These are phyloP conservation scores for Petunia secreta DNA, from an alignment of 257 asterid species.

Conservation along the genomic window DNA sequence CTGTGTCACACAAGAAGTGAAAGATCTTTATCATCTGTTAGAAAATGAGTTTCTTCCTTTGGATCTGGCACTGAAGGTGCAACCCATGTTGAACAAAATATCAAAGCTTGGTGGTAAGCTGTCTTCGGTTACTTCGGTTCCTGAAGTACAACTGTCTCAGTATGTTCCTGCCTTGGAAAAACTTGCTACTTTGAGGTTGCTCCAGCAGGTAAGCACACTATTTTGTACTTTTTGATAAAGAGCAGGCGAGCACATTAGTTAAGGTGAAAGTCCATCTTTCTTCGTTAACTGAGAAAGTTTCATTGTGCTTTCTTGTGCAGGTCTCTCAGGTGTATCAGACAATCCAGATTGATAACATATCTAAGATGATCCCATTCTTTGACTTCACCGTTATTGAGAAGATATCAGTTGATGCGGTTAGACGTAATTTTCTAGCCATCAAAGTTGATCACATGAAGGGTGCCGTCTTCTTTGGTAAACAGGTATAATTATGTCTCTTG, in stretches of 20 bases:
- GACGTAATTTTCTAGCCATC: constrained; percentile 69
- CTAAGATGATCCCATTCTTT: constrained; percentile 72
- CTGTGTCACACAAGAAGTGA: constrained; percentile 87
- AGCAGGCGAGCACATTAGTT: background rate
- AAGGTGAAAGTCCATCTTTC: background rate
- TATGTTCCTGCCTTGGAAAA: constrained; percentile 79
- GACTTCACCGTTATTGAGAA: constrained; percentile 74
- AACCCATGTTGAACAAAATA: constrained; percentile 63
- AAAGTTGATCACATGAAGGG: constrained; percentile 79
- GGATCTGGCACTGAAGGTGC: constrained; percentile 74
- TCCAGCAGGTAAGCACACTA: constrained; percentile 66
- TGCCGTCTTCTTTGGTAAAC: constrained; percentile 74
- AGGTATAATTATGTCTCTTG: constrained; percentile 48
- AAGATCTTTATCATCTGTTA: constrained; percentile 68
- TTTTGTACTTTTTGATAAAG: background rate
- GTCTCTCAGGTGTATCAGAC: constrained; percentile 87
- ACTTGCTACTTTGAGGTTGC: constrained; percentile 82
- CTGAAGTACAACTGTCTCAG: constrained; percentile 65
- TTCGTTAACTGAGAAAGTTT: constrained; percentile 13
- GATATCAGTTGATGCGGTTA: constrained; percentile 87
- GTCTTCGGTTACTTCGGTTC: constrained; percentile 74
- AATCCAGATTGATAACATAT: constrained; percentile 67
- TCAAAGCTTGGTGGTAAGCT: constrained; percentile 83
- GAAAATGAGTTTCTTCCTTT: constrained; percentile 76
- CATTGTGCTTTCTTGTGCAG: constrained; percentile 44